Evolutionary conservation across 495 filamentous ascomycete species (phyloP), one percentile per base, ranked within the genome.

Genomic region (Zalerion maritima): DNA sequence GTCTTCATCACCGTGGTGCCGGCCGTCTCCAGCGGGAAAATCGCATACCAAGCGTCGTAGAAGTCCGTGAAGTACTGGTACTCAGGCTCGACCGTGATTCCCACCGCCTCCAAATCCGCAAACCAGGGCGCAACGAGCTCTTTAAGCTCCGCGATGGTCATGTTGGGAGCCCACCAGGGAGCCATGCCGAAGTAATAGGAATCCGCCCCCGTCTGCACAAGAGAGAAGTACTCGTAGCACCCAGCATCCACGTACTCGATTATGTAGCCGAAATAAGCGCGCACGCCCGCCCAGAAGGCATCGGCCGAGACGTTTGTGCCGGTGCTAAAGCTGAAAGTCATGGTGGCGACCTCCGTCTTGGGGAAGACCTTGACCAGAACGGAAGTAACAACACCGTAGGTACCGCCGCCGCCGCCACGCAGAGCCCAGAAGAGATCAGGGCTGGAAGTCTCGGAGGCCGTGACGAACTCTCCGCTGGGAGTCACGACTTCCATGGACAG

Each of bases 321-420:
- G 5, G 29, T 24, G 13, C 36, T 15, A 35, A 59, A 65, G 34
- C 32, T 41, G 46, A 62, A 64, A 4, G 35, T 54, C 6, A 61
- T 57, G 4, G 51, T 34, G 7, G 63, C 52, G 2, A 58, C 49
- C 4, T 42, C 43, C 10, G 50, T 42, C 32, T 61, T 59, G 14
- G 45, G 55, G 28, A 57, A 47, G 14, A 61, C 56, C 18, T 59
- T 62, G 26, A 64, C 51, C 14, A 54, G 57, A 24, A 69, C 38
- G 1, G 63, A 67, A 12, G 60, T 61, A 4, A 71, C 61, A 5
- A 69, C 48, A 7, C 67, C 69, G 31, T 54, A 74, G 21, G 63
- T 67, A 35, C 63, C 31, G 19, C 50, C 55, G 10, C 58, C 57
- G 4, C 69, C 69, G 0, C 71, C 69, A 11, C 66, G 50, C 10